These are phyloP conservation scores for Apostasia ramifera DNA, from an alignment of 106 monocot species.

Conservation along the genomic window DNA sequence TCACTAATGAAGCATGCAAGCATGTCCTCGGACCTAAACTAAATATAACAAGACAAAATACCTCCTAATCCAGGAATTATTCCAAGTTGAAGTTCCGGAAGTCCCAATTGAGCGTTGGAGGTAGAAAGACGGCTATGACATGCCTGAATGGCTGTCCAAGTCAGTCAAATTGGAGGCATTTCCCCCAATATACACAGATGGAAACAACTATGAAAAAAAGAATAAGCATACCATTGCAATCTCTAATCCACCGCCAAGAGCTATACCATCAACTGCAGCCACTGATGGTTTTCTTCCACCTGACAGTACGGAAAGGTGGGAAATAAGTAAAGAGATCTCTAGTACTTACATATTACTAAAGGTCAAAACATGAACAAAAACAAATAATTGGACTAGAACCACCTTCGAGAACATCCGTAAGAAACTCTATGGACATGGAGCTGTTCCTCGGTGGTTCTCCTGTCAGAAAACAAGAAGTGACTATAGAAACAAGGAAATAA, in stretches of 20 bases:
- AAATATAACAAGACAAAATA: conserved; percentile 10
- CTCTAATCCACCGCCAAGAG: conserved; percentile 95
- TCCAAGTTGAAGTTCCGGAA: conserved; percentile 95
- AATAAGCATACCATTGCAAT: conserved; percentile 75
- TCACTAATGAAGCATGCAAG: too few relatives aligned
- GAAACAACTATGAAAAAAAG: not conserved
- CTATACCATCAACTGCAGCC: conserved; percentile 92
- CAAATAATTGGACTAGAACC: not conserved
- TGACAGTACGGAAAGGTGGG: conserved; percentile 12
- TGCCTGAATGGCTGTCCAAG: conserved; percentile 35
- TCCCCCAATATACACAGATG: not conserved
- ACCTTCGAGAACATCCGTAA: conserved; percentile 92
- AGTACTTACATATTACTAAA: not conserved
- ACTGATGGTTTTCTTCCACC: conserved; percentile 88
- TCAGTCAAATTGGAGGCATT: not conserved
- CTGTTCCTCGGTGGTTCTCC: conserved; percentile 55
- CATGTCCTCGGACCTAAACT: too few relatives aligned
- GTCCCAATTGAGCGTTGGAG: conserved; percentile 58
- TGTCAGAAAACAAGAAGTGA: conserved; percentile 20
- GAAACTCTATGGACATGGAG: conserved; percentile 60
- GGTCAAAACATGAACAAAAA: not conserved
- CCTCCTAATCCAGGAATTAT: conserved; percentile 97
- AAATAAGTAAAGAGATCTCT: not conserved
- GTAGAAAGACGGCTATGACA: conserved; percentile 91
- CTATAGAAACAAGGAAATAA: not conserved